Evolutionary conservation across 371 early-diverging fungal species (phyloP).

Genomic region (Zancudomyces culisetae): DNA sequence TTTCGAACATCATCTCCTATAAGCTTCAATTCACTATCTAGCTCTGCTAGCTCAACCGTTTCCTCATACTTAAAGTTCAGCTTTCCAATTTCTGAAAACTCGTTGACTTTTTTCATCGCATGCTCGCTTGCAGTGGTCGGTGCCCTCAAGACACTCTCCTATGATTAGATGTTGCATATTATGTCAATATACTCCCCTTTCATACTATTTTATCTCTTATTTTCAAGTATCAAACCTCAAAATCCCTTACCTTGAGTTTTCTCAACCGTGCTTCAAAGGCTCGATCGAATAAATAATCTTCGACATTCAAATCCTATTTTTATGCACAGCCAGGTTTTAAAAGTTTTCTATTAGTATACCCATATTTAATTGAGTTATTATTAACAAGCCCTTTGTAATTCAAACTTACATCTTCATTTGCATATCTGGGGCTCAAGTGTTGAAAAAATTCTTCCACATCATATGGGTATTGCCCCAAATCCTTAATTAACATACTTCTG

Average conservation of each 20-base stretch:
- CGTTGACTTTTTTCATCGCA: neutral
- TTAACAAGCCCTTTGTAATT: no score
- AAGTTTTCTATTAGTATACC: no score
- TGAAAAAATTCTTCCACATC: no score
- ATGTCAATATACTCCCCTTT: neutral
- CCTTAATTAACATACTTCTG: no score
- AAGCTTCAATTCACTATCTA: neutral
- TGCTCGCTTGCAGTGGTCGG: neutral
- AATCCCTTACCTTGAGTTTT: neutral
- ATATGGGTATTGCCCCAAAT: no score
- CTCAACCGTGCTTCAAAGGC: neutral
- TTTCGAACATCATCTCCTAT: neutral
- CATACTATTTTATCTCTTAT: neutral
- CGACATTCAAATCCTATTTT: no score
- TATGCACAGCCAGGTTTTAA: no score
- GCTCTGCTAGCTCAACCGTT: neutral
- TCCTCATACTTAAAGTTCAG: neutral
- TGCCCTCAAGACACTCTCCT: neutral
- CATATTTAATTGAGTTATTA: no score
- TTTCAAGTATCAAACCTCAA: neutral
- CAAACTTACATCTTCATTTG: no score
- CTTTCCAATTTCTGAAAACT: neutral
- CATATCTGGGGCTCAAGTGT: no score
- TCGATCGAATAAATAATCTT: neutral
- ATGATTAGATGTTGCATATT: neutral